Base-by-base conservation (phyloP, 2,329 filamentous ascomycete genomes). In the Pestalotiopsis fici region DNA sequence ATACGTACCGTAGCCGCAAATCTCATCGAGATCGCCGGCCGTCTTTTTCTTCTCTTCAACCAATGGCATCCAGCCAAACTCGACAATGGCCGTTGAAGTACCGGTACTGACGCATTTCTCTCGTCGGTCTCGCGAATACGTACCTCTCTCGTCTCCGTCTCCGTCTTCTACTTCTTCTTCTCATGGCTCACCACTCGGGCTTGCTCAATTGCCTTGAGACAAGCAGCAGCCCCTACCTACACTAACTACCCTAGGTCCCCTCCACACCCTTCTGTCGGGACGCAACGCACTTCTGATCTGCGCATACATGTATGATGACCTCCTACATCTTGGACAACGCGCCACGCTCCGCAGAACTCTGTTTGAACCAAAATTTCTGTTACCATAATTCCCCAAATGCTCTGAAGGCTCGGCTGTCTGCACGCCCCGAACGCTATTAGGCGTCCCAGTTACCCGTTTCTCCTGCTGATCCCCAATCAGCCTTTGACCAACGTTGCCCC, bases 231-330 rank as follows among this genome's bases (percentile, higher is more conserved):
- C 31, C 31, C 31, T 35, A 35, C 31, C 6, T 11, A 35, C 31
- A 35, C 31, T 7, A 6, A 35, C 31, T 6, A 35, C 39, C 27
- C 43, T 43, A 55, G 50, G 43, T 27, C 43, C 47, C 62, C 62
- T 64, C 62, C 62, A 64, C 62, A 64, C 62, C 62, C 28, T 47
- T 56, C 62, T 47, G 62, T 56, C 62, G 62, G 62, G 50, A 55
- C 59, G 59, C 35, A 43, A 55, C 59, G 59, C 35, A 43, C 59
- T 54, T 39, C 35, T 65, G 63, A 65, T 65, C 54, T 65, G 50
- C 63, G 28, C 27, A 60, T 39, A 65, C 27, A 66, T 66, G 65
- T 55, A 68, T 68, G 67, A 68, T 68, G 67, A 68, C 67, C 64
- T 68, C 59, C 59, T 66, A 59, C 67, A 68, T 68, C 65, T 61